Conservation (phyloP, 139 green algal genomes). For the Coelastrella sp. region DNA sequence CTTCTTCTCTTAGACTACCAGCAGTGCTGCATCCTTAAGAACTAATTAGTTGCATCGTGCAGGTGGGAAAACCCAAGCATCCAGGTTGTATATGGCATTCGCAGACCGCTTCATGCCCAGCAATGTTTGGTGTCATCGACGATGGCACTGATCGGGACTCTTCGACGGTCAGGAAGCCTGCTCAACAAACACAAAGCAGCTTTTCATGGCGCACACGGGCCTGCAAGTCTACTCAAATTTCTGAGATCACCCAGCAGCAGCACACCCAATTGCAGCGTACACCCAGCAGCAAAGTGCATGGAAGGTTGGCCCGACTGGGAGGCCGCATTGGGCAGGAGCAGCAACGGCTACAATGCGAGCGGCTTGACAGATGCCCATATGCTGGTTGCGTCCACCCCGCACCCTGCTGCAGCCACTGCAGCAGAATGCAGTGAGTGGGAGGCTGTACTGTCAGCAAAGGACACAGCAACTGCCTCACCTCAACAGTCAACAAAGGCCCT, state of each 20-base stretch:
- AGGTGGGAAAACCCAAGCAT: no score
- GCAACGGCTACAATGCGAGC: not conserved
- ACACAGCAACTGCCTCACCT: not conserved
- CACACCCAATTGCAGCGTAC: not conserved
- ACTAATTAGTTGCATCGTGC: no score
- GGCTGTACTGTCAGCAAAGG: not conserved
- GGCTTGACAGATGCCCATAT: not conserved
- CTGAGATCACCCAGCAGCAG: not conserved
- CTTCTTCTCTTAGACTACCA: no score
- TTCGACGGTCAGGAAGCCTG: no score
- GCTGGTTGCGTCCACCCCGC: not conserved
- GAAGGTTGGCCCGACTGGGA: not conserved
- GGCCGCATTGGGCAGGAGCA: not conserved
- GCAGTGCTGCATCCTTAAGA: no score
- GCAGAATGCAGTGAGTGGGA: constrained; percentile 16
- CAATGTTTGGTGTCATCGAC: no score
- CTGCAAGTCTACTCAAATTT: no score
- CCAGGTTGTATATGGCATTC: no score
- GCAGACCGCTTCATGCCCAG: no score
- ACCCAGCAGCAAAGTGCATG: not conserved
- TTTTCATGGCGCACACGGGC: no score
- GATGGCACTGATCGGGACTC: no score
- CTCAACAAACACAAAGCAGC: no score
- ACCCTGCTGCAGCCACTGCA: constrained; percentile 12
- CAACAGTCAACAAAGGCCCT: not conserved